phyloP scores from a whole-genome alignment of 2,329 filamentous ascomycete species.

The Scedosporium dehoogii region DNA sequence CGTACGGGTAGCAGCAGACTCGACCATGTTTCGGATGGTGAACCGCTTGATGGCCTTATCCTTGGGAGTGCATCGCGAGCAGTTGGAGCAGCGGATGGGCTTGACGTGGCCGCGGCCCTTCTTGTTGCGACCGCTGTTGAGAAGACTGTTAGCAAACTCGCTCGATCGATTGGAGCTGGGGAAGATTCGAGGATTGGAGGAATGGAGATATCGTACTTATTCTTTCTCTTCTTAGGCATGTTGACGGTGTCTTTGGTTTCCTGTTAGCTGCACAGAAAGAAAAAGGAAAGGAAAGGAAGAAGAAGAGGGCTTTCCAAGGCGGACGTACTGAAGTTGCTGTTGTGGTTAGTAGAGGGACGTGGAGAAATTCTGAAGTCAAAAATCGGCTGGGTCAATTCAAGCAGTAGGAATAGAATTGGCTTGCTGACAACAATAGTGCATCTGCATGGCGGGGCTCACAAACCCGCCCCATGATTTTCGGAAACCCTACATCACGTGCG shows the following conservation, averaged over 20 bases:
- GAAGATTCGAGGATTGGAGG: too few species aligned
- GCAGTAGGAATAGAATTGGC: neutral
- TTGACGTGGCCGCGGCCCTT: constrained; percentile 99
- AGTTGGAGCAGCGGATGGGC: constrained; percentile 77
- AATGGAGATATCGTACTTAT: constrained; percentile 38
- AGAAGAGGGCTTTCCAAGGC: neutral
- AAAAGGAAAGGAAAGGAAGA: constrained; percentile 8
- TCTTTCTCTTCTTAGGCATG: constrained; percentile 66
- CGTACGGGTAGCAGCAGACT: constrained; percentile 99
- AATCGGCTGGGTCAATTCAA: neutral
- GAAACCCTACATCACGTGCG: constrained; percentile 7
- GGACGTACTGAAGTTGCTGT: constrained; percentile 5
- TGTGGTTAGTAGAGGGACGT: constrained; percentile 16
- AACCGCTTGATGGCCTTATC: constrained; percentile 99
- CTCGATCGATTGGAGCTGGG: too few species aligned
- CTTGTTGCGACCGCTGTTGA: constrained; percentile 89
- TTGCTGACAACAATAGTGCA: neutral
- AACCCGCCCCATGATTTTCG: neutral
- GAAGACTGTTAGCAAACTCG: too few species aligned
- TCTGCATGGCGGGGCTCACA: neutral
- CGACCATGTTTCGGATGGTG: constrained; percentile 99
- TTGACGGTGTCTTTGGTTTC: constrained; percentile 43
- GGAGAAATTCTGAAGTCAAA: constrained; percentile 8
- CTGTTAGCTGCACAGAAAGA: constrained; percentile 18
- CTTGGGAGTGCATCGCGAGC: constrained; percentile 85